These are phyloP conservation scores for Solanum chaucha DNA, from an alignment of 257 asterid genomes.

Conservation along the genomic window DNA sequence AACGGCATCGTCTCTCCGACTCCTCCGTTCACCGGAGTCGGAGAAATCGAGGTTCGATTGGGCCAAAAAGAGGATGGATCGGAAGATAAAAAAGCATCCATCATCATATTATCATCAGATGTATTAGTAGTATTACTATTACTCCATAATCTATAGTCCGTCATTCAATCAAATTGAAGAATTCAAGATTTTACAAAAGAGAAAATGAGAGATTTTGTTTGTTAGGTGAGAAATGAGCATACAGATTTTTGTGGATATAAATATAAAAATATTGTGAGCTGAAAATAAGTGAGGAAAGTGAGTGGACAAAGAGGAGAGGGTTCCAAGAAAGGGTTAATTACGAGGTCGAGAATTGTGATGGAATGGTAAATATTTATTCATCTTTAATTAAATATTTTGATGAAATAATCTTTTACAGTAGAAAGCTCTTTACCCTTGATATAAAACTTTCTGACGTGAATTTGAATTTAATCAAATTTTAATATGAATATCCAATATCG, in stretches of 20 bases:
- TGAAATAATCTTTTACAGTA: too few relatives aligned
- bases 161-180: slow-evolving; percentile 24
- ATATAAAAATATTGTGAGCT: not conserved
- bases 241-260: not conserved
- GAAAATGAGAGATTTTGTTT: not conserved
- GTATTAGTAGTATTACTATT: not conserved
- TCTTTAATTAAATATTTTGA: not conserved
- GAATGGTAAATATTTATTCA: rapidly evolving
- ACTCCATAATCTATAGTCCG: slow-evolving; percentile 28
- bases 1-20: not conserved
- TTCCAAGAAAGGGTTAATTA: not conserved
- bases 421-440: too few relatives aligned
- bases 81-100: slow-evolving; percentile 47
- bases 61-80: slow-evolving; percentile 55
- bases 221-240: slow-evolving; percentile 6
- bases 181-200: not conserved
- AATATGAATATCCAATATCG: too few relatives aligned
- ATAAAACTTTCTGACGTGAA: rapidly evolving
- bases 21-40: not conserved
- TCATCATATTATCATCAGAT: slow-evolving; percentile 35
- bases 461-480: too few relatives aligned
- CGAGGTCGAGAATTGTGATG: too few relatives aligned
- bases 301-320: not conserved
- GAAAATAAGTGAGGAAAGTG: not conserved
- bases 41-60: not conserved